Conservation (phyloP, 1,139 yeast species). For the Hansenula lynferdii region DNA sequence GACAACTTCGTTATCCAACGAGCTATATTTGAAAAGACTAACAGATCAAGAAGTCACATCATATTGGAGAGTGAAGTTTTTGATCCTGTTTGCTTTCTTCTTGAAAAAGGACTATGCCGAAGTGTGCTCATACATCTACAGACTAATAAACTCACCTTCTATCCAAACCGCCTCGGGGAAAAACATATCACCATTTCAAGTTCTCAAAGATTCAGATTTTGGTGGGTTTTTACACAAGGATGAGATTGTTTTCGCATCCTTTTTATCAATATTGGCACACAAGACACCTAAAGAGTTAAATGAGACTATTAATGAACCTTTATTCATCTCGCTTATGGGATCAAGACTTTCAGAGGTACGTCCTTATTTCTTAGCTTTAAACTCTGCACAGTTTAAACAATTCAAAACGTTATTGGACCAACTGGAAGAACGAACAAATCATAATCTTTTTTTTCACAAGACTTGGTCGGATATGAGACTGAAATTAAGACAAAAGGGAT, state of each 20-base stretch:
- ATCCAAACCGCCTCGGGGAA: conserved; percentile 14
- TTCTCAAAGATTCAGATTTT: conserved; percentile 14
- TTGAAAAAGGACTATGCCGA: conserved; percentile 15
- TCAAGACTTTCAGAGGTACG: conserved; percentile 9
- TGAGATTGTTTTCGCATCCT: conserved; percentile 17
- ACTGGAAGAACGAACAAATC: conserved; percentile 4
- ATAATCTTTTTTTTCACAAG: conserved; percentile 11
- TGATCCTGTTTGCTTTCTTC: conserved; percentile 16
- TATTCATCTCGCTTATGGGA: conserved; percentile 16
- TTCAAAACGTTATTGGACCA: conserved; percentile 11
- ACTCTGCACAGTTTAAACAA: conserved; percentile 15
- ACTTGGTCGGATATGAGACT: conserved; percentile 17
- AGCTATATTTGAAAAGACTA: conserved; percentile 18
- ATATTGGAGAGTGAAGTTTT: conserved; percentile 19
- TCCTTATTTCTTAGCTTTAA: conserved; percentile 13
- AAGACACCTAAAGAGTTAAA: conserved; percentile 12
- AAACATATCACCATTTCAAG: conserved; percentile 13
- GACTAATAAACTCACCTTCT: conserved; percentile 10
- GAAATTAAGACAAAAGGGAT: conserved; percentile 19
- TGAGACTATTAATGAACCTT: conserved; percentile 10
- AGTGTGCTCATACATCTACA: conserved; percentile 9
- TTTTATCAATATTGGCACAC: conserved; percentile 16
- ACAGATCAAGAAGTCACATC: conserved; percentile 16
- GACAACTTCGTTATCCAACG: conserved; percentile 17
- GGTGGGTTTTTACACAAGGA: conserved; percentile 16